Conservation (phyloP, 768 basidiomycete species). For the Arthromyces matolae region DNA sequence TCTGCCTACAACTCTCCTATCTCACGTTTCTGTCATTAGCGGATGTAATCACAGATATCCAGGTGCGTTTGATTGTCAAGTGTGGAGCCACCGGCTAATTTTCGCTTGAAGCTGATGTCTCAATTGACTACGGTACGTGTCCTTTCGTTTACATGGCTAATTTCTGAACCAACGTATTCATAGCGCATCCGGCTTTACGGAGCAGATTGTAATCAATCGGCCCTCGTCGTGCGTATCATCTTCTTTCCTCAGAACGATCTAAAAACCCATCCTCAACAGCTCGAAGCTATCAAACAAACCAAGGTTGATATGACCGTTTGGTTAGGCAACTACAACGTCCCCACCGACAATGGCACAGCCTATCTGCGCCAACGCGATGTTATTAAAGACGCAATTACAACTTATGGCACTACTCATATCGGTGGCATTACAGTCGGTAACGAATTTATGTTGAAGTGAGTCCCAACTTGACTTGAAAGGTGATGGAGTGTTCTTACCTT, state of each 20-base stretch:
- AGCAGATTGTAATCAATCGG: conserved; percentile 81
- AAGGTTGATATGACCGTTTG: conserved; percentile 83
- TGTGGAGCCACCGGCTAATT: conserved; percentile 2
- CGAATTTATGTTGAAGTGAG: conserved; percentile 80
- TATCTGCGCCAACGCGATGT: conserved; percentile 69
- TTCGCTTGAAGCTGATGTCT: conserved; percentile 58
- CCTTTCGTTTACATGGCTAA: conserved; percentile 5
- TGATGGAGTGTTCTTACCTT: too few species aligned
- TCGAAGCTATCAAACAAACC: conserved; percentile 88
- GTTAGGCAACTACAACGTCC: conserved; percentile 64
- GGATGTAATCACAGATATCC: conserved; percentile 66
- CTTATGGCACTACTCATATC: conserved; percentile 74
- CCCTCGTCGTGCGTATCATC: conserved; percentile 53
- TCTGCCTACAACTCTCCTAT: neutral
- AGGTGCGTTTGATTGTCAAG: conserved; percentile 38
- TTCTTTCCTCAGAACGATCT: neutral
- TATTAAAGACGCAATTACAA: conserved; percentile 66
- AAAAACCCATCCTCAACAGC: conserved; percentile 28
- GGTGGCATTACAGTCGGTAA: conserved; percentile 88
- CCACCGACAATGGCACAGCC: conserved; percentile 62
- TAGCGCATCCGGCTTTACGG: conserved; percentile 81
- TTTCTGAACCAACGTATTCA: neutral
- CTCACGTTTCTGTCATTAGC: conserved; percentile 23
- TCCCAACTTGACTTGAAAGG: too few species aligned
- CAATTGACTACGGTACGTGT: conserved; percentile 65